Conservation (phyloP, 192 early-diverging fungal genomes). For the Blastocladiella britannica region DNA sequence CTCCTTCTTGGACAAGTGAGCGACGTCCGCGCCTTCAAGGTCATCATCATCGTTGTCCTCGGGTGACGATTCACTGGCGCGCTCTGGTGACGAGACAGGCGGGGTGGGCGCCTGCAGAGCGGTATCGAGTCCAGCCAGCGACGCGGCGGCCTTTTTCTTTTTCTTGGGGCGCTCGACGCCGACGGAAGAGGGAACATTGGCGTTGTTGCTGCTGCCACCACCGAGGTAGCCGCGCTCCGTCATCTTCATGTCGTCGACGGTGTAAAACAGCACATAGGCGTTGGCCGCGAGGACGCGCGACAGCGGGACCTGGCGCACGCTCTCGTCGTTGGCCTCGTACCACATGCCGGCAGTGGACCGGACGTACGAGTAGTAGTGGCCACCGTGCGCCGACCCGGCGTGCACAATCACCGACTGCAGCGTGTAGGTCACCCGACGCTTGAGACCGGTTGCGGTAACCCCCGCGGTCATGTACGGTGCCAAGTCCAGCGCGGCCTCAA, state of each 20-base stretch:
- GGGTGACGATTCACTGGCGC: too few relatives aligned
- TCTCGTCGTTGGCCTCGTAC: constrained; percentile 62
- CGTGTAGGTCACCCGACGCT: constrained; percentile 18
- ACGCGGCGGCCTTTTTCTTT: too few relatives aligned
- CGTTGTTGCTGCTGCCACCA: constrained; percentile 1
- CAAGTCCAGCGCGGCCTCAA: constrained; percentile 40
- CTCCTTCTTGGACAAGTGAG: constrained; percentile 15
- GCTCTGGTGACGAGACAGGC: too few relatives aligned
- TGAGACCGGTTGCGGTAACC: not conserved
- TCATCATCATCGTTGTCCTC: too few relatives aligned
- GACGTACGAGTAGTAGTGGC: constrained; percentile 73
- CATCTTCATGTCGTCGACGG: constrained; percentile 8
- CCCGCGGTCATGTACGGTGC: constrained; percentile 30
- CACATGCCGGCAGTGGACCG: constrained; percentile 54
- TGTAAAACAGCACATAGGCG: constrained; percentile 80
- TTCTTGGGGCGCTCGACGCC: too few relatives aligned
- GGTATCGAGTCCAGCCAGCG: too few relatives aligned
- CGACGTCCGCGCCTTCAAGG: too few relatives aligned
- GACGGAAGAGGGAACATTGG: too few relatives aligned
- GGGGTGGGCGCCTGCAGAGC: too few relatives aligned
- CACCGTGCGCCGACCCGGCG: constrained; percentile 45
- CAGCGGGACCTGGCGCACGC: constrained; percentile 41
- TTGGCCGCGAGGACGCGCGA: constrained; percentile 43
- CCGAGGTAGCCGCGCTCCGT: not conserved
- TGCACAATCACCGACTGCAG: constrained; percentile 70